phyloP scores from a whole-genome alignment of 352 stramenopile species.

The Globisporangium iwayamae region DNA sequence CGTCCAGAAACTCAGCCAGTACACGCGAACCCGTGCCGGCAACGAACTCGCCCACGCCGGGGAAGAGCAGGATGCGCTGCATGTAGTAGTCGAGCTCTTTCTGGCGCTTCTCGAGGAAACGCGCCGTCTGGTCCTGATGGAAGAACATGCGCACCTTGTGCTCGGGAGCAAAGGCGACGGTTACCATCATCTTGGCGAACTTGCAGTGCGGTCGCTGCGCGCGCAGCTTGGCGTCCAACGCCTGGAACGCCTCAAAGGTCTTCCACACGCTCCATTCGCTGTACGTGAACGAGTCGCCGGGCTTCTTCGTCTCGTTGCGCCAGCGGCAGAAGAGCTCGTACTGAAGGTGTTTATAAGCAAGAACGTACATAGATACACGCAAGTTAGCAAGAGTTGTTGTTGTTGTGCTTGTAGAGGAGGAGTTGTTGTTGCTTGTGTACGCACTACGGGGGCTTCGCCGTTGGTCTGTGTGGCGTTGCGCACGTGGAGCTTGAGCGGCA shows the following conservation, averaged over 20 bases:
- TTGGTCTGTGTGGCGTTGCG: slow-evolving; percentile 55
- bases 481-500: slow-evolving; percentile 58
- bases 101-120: slow-evolving; percentile 72
- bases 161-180: slow-evolving; percentile 63
- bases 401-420: background rate
- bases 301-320: slow-evolving; percentile 35
- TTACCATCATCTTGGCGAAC: slow-evolving; percentile 85
- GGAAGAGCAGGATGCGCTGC: slow-evolving; percentile 77
- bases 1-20: slow-evolving; percentile 61
- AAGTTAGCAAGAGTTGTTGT: background rate
- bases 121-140: slow-evolving; percentile 59
- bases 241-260: slow-evolving; percentile 77
- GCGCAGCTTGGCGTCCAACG: slow-evolving; percentile 65
- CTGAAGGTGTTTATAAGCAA: slow-evolving; percentile 14
- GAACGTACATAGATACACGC: slow-evolving; percentile 4
- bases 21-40: slow-evolving; percentile 45
- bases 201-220: slow-evolving; percentile 28
- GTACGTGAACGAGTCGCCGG: slow-evolving; percentile 28
- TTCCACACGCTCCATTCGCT: slow-evolving; percentile 79
- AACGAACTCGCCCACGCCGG: slow-evolving; percentile 59
- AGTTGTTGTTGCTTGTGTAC: slow-evolving; percentile 1
- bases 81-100: slow-evolving; percentile 83
- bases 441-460: slow-evolving; percentile 48
- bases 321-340: slow-evolving; percentile 58
- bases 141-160: slow-evolving; percentile 75